Conservation (phyloP, 2,329 filamentous ascomycete genomes). For the Aspergillus versicolor region DNA sequence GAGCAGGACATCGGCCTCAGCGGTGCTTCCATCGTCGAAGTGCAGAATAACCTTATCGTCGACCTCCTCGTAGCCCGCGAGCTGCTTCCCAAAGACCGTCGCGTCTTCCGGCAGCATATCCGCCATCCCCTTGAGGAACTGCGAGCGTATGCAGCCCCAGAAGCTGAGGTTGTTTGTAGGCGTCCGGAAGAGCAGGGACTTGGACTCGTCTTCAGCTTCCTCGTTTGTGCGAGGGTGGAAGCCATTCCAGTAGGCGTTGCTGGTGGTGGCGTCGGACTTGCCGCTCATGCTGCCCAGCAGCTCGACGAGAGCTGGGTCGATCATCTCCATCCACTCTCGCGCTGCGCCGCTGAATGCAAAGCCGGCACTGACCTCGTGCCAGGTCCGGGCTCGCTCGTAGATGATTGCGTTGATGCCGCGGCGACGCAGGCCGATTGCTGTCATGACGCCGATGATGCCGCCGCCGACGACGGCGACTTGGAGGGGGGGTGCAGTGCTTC, state of each 20-base stretch:
- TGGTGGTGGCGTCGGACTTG: neutral
- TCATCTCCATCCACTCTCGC: neutral
- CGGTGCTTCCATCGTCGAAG: constrained; percentile 48
- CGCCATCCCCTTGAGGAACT: neutral
- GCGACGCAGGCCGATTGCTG: constrained; percentile 1
- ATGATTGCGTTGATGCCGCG: constrained; percentile 1
- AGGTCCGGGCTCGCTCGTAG: neutral
- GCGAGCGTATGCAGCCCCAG: neutral
- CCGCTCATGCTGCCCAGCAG: constrained; percentile 1
- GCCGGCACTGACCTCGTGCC: constrained; percentile 4
- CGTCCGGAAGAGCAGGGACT: neutral
- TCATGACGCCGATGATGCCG: constrained; percentile 10
- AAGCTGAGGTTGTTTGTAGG: neutral
- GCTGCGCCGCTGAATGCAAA: constrained; percentile 2
- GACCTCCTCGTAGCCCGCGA: constrained; percentile 30
- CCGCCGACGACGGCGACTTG: constrained; percentile 11
- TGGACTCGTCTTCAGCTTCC: neutral
- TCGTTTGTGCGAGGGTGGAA: neutral
- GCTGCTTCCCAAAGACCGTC: constrained; percentile 34
- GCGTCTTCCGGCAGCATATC: constrained; percentile 18
- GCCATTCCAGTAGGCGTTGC: neutral
- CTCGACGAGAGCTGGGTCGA: constrained; percentile 1
- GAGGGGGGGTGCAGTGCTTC: neutral
- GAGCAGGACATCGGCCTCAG: constrained; percentile 44
- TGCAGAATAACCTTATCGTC: constrained; percentile 27